A percentile compares a stretch with the other conserved stretches of the same genome.
Conservation (phyloP, 1,139 yeast genomes). For the Yamadazyma friedrichii region DNA sequence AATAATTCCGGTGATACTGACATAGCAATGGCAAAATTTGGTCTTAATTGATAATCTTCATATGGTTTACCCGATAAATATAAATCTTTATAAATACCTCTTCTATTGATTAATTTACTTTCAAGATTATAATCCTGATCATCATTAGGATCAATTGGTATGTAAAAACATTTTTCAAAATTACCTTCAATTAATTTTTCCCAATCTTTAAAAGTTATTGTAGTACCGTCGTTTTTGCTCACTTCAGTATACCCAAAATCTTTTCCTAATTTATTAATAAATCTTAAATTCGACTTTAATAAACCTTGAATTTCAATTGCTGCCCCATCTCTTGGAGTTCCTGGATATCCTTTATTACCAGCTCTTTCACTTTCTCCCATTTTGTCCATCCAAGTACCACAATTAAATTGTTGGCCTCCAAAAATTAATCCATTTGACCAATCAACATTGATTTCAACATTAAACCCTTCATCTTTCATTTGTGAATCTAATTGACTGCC, state of each 20-base stretch:
- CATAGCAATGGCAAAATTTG: constrained; percentile 92
- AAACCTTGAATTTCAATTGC: constrained; percentile 91
- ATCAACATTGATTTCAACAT: constrained; percentile 76
- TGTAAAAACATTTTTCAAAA: constrained; percentile 75
- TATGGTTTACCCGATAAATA: constrained; percentile 78
- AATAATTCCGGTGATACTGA: constrained; percentile 92
- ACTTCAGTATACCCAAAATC: constrained; percentile 59
- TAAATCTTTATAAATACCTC: constrained; percentile 92
- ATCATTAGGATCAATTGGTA: constrained; percentile 60
- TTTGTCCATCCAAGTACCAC: constrained; percentile 99
- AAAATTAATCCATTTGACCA: constrained; percentile 86
- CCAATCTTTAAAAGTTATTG: constrained; percentile 64
- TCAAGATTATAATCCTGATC: constrained; percentile 62
- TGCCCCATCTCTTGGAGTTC: constrained; percentile 97
- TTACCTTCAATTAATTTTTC: constrained; percentile 62
- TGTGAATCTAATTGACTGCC: constrained; percentile 86
- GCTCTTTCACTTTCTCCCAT: constrained; percentile 95
- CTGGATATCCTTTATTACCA: constrained; percentile 85
- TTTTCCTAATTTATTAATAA: constrained; percentile 60
- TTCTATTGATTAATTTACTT: constrained; percentile 66
- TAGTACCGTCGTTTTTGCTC: constrained; percentile 49
- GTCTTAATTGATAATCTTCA: constrained; percentile 91
- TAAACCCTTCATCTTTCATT: constrained; percentile 91
- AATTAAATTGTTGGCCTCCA: constrained; percentile 90
- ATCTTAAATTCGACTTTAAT: constrained; percentile 78